Base-by-base conservation (phyloP, 2,329 filamentous ascomycete species). In the Cladosporium sp. region DNA sequence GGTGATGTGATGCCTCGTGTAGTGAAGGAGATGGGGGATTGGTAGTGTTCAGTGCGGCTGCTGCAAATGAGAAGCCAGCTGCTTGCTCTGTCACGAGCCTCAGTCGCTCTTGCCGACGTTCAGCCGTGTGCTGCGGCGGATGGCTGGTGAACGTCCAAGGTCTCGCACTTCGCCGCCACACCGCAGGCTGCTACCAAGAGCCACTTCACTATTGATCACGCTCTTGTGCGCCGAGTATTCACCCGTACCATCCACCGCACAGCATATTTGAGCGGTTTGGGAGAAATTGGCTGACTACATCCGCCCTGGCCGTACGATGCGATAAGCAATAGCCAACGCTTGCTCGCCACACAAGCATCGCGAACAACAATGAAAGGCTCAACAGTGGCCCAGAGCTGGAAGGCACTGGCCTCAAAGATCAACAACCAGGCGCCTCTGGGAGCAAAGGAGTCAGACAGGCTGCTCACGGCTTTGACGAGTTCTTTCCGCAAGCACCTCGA, bases 401-500 rank as follows among this genome's bases (percentile, higher is more conserved):
- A 76, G 58, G 73, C 78, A 20, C 76, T 84, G 69, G 73, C 77
- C 11, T 76, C 78, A 25, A 84, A 81, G 68, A 77, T 88, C 40
- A 78, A 81, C 62, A 76, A 75, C 0, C 77, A 76, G 61, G 66
- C 81, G 3, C 80, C 84, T 22, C 75, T 86, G 15, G 83, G 78
- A 25, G 75, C 79, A 4, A 78, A 78, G 59, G 83, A 88, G 66
- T 84, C 82, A 15, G 76, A 83, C 61, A 80, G 84, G 65, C 75
- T 88, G 7, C 78, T 88, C 40, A 79, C 76, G 55, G 76, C 84
- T 19, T 78, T 88, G 63, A 87, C 84, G 20, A 79, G 78, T 40
- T 87, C 84, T 12, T 88, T 88, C 70, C 79, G 84, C 64, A 76
- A 79, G 51, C 84, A 87, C 60, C 79, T 88, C 42, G 84, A 88